These are phyloP conservation scores for Beauveria medogensis DNA, from an alignment of 2,329 filamentous ascomycete genomes.

Conservation along the genomic window DNA sequence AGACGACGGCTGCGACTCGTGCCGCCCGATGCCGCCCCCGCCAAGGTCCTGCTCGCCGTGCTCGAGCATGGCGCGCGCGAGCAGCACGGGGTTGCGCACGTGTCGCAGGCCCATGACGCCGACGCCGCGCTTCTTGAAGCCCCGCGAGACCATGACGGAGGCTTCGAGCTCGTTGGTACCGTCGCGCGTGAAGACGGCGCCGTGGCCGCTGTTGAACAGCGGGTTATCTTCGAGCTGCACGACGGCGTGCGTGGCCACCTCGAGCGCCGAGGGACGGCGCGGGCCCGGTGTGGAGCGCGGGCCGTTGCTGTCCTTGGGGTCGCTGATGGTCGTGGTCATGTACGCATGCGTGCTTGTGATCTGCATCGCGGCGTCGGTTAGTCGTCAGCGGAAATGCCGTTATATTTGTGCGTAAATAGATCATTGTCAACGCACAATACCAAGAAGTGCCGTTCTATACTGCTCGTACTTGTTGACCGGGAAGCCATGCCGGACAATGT, in stretches of 20 bases:
- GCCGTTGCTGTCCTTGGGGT: slow-evolving; percentile 1
- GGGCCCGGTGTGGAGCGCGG: not conserved
- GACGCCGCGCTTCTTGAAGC: slow-evolving; percentile 65
- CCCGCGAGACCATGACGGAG: slow-evolving; percentile 73
- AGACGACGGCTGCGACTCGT: slow-evolving; percentile 6
- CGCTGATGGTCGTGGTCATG: slow-evolving; percentile 32
- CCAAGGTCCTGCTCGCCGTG: slow-evolving; percentile 55
- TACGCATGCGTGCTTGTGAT: slow-evolving; percentile 37
- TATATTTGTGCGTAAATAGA: not conserved
- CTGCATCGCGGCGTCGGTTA: slow-evolving; percentile 20
- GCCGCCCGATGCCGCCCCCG: slow-evolving; percentile 24
- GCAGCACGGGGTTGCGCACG: slow-evolving; percentile 71
- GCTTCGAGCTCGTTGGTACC: slow-evolving; percentile 83
- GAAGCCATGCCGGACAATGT: slow-evolving; percentile 53
- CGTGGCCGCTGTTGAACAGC: slow-evolving; percentile 77
- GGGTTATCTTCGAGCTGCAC: slow-evolving; percentile 67
- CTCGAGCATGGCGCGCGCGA: slow-evolving; percentile 65
- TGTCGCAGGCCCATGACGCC: slow-evolving; percentile 65
- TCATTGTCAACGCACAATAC: slow-evolving; percentile 39
- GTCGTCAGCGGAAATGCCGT: not conserved
- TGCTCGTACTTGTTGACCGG: slow-evolving; percentile 47
- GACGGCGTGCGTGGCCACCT: slow-evolving; percentile 69
- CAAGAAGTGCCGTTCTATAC: slow-evolving; percentile 53
- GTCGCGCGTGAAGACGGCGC: slow-evolving; percentile 77
- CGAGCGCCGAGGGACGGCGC: slow-evolving; percentile 51